Conservation (phyloP, 306 rosid species). For the Vicia villosa region DNA sequence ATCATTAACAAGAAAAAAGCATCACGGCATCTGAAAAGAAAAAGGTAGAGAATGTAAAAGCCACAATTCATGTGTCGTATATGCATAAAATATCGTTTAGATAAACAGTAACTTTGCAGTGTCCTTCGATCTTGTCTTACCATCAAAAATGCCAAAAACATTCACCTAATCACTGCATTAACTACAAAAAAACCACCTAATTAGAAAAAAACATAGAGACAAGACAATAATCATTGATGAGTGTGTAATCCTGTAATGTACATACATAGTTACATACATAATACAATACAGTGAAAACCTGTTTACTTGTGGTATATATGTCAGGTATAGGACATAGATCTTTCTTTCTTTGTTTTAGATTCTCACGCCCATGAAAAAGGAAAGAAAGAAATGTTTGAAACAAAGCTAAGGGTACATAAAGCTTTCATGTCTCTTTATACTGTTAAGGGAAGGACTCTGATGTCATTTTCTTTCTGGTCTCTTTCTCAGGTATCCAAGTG, state of each 20-base stretch:
- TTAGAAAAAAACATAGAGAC: neutral
- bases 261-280: too few relatives aligned
- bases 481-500: constrained; percentile 97
- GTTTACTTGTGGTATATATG: constrained; percentile 38
- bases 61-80: too few relatives aligned
- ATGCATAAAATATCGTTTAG: too few relatives aligned
- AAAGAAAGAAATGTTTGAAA: constrained; percentile 23
- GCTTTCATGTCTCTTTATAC: constrained; percentile 49
- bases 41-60: too few relatives aligned
- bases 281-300: constrained; percentile 33
- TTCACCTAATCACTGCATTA: too few relatives aligned
- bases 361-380: constrained; percentile 75
- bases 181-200: too few relatives aligned
- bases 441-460: constrained; percentile 54
- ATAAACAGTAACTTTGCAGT: too few relatives aligned
- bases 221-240: neutral
- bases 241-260: neutral
- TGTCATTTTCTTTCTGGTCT: constrained; percentile 75
- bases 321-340: constrained; percentile 45
- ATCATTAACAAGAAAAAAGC: too few relatives aligned
- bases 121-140: too few relatives aligned
- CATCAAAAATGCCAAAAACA: too few relatives aligned
- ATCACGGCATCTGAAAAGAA: too few relatives aligned
- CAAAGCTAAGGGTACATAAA: constrained; percentile 47
- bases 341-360: constrained; percentile 53